Evolutionary conservation across 73 alveolate genomes (phyloP).

Genomic region (Tetrahymena thermophila): DNA sequence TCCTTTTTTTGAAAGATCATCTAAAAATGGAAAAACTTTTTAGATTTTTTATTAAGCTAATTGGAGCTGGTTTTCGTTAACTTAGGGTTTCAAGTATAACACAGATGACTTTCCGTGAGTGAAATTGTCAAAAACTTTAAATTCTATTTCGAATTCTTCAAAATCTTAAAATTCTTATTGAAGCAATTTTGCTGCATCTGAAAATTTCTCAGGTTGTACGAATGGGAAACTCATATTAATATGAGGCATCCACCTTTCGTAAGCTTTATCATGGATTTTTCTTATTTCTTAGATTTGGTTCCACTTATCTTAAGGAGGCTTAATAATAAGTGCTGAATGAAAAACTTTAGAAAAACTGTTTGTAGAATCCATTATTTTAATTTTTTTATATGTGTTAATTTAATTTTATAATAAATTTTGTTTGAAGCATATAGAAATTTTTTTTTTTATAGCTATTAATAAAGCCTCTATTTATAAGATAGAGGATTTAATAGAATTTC

Average conservation of each 20-base stretch:
- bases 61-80: not conserved
- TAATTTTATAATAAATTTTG: not conserved
- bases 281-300: constrained; percentile 18
- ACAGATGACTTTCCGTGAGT: constrained; percentile 9
- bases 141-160: constrained; percentile 11
- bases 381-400: not conserved
- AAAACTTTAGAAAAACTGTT: constrained; percentile 17
- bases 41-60: not conserved
- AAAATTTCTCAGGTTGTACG: constrained; percentile 22
- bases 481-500: not conserved
- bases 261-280: constrained; percentile 34
- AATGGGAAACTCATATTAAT: constrained; percentile 33
- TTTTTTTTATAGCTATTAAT: no score
- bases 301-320: constrained; percentile 19
- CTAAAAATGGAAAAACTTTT: constrained; percentile 13
- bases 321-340: constrained; percentile 28
- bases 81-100: constrained; percentile 11
- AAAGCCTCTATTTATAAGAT: not conserved
- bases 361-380: not conserved
- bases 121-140: constrained; percentile 15
- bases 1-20: constrained; percentile 21
- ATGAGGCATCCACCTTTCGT: constrained; percentile 54
- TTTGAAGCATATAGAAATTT: not conserved
- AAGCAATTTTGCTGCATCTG: constrained; percentile 4
- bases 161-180: constrained; percentile 9